A percentile compares a stretch with the other conserved stretches of the same genome.
Conservation (phyloP, 768 basidiomycete species). For the Ramaria sp. region DNA sequence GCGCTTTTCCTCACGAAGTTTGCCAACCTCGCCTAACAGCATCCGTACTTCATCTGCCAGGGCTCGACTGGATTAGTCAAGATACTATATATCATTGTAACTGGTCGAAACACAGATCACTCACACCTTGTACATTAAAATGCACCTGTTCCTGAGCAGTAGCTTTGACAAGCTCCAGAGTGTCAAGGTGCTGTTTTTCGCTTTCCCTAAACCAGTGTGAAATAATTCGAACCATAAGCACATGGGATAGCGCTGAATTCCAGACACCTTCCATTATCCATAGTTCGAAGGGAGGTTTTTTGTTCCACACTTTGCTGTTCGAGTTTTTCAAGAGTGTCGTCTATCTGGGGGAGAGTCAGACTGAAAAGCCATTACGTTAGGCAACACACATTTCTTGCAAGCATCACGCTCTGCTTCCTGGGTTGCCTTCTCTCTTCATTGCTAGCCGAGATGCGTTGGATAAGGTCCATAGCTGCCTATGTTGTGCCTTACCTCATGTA, state of each 20-base stretch:
- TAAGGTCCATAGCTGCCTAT: slow-evolving; percentile 52
- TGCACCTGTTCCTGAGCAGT: too few species aligned
- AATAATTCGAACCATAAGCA: too few species aligned
- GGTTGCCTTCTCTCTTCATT: slow-evolving; percentile 41
- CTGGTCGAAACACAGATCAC: slow-evolving; percentile 2
- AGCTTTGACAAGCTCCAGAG: too few species aligned
- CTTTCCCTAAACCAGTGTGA: slow-evolving; percentile 64
- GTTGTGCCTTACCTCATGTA: too few species aligned
- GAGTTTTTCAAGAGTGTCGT: too few species aligned
- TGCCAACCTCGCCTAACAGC: slow-evolving; percentile 75
- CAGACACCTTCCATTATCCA: too few species aligned
- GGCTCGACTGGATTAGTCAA: too few species aligned
- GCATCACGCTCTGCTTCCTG: slow-evolving; percentile 43
- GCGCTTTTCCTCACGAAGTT: too few species aligned
- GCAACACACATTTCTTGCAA: slow-evolving; percentile 41
- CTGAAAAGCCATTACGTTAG: slow-evolving; percentile 1
- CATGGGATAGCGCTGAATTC: too few species aligned
- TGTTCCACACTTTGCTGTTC: too few species aligned
- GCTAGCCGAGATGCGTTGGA: slow-evolving; percentile 45
- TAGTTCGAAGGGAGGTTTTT: too few species aligned
- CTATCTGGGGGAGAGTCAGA: too few species aligned
- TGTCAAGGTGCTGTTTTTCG: slow-evolving; percentile 49
- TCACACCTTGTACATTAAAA: slow-evolving; percentile 76
- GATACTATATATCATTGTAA: slow-evolving; percentile 32
- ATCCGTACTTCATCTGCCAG: slow-evolving; percentile 77